Evolutionary conservation across 768 basidiomycete genomes (phyloP).

Genomic region (Saitozyma podzolica): DNA sequence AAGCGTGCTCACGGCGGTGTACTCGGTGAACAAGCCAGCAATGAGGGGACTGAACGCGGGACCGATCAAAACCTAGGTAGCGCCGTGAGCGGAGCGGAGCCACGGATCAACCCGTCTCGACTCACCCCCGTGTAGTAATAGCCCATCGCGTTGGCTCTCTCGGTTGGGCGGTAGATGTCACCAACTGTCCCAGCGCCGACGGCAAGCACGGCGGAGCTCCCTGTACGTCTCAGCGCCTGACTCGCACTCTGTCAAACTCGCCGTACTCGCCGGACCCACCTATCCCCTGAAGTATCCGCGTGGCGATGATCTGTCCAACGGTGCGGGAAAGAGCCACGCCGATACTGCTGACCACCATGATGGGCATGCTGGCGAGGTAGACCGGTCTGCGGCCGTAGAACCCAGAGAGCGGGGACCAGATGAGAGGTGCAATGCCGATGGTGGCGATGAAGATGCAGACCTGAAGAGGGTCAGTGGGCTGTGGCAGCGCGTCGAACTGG

Average conservation of each 20-base stretch:
- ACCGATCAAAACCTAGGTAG: conserved; percentile 22
- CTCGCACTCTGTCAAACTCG: not conserved
- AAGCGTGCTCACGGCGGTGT: conserved; percentile 27
- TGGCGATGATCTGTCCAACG: conserved; percentile 60
- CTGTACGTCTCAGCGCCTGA: conserved; percentile 12
- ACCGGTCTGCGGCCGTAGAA: conserved; percentile 67
- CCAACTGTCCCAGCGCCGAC: conserved; percentile 61
- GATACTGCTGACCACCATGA: conserved; percentile 63
- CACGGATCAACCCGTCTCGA: conserved; percentile 3
- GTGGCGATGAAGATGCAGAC: conserved; percentile 57
- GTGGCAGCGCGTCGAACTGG: too few species aligned
- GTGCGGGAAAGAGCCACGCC: conserved; percentile 60
- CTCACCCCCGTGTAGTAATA: conserved; percentile 42
- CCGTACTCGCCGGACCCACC: conserved; percentile 52
- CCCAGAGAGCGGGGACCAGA: conserved; percentile 59
- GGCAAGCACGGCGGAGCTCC: conserved; percentile 57
- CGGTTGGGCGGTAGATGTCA: conserved; percentile 49
- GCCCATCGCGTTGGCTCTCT: conserved; percentile 45
- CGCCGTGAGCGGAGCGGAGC: not conserved
- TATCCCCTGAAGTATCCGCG: conserved; percentile 67
- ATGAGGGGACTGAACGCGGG: conserved; percentile 39
- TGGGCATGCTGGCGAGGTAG: conserved; percentile 64
- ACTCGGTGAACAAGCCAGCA: conserved; percentile 45
- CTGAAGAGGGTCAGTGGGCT: conserved; percentile 28
- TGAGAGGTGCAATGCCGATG: conserved; percentile 57